A percentile compares a stretch with the other conserved stretches of the same genome.
phyloP scores from a whole-genome alignment of 306 rosid genomes.

The Alnus rubra region DNA sequence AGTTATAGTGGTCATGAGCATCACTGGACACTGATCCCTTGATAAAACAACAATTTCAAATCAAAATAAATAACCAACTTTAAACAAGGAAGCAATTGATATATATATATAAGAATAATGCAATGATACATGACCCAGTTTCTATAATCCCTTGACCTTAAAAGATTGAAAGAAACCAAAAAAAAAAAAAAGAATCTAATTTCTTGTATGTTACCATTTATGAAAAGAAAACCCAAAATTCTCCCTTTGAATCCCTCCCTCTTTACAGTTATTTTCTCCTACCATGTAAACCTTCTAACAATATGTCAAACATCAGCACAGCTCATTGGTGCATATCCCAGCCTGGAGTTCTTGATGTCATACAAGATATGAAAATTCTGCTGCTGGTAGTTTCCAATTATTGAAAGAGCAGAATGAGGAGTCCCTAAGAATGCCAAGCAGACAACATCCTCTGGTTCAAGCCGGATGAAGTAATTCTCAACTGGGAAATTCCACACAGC shows the following conservation, averaged over 20 bases:
- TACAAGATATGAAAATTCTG: slow-evolving; percentile 89
- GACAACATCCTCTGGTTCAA: slow-evolving; percentile 60
- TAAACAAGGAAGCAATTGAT: slow-evolving; percentile 29
- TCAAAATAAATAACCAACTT: slow-evolving; percentile 20
- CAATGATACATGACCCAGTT: slow-evolving; percentile 25
- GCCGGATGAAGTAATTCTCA: slow-evolving; percentile 82
- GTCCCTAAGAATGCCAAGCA: slow-evolving; percentile 88
- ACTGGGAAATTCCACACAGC: slow-evolving; percentile 91
- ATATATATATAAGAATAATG: slow-evolving; percentile 36
- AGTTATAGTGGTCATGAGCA: neutral
- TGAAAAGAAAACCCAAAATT: slow-evolving; percentile 20
- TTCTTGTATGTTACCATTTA: slow-evolving; percentile 24
- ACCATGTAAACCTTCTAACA: slow-evolving; percentile 9
- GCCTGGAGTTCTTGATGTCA: slow-evolving; percentile 81
- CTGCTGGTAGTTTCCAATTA: slow-evolving; percentile 96
- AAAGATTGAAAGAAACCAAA: neutral
- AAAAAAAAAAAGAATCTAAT: slow-evolving; percentile 10
- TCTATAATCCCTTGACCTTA: neutral
- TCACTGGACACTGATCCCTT: neutral
- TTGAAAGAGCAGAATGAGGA: slow-evolving; percentile 67
- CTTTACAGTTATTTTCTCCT: slow-evolving; percentile 39
- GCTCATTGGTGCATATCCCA: slow-evolving; percentile 85
- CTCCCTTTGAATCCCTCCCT: slow-evolving; percentile 18
- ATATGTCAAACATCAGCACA: slow-evolving; percentile 73
- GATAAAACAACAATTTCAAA: slow-evolving; percentile 1